Evolutionary conservation across 192 early-diverging fungal species (phyloP).

Genomic region (Gonapodya sp.): DNA sequence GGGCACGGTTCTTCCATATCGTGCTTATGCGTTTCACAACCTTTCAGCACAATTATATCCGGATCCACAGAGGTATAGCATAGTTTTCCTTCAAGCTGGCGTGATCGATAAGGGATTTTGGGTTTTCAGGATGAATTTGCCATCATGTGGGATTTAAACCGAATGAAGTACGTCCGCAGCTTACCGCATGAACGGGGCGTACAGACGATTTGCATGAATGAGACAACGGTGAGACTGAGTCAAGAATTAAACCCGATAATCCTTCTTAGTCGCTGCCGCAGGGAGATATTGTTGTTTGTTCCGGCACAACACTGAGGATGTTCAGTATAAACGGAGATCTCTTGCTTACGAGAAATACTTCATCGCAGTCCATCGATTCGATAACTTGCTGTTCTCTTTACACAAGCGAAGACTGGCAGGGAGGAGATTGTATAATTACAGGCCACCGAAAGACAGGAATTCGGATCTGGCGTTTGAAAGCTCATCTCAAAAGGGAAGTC

Average conservation of each 20-base stretch:
- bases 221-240: conserved; percentile 37
- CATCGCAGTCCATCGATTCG: conserved; percentile 34
- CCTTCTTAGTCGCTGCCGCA: conserved; percentile 13
- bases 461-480: neutral
- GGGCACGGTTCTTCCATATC: conserved; percentile 46
- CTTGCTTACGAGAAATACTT: conserved; percentile 33
- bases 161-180: conserved; percentile 50
- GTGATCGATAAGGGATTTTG: too few relatives aligned
- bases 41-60: conserved; percentile 48
- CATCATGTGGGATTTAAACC: conserved; percentile 57
- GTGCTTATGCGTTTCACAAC: conserved; percentile 36
- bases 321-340: conserved; percentile 58
- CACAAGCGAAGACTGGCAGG: conserved; percentile 37
- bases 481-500: neutral
- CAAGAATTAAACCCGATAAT: neutral
- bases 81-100: neutral
- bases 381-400: conserved; percentile 45
- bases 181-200: conserved; percentile 40
- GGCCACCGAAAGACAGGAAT: conserved; percentile 33
- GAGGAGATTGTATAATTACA: conserved; percentile 40
- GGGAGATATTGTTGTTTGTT: conserved; percentile 57
- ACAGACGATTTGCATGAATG: conserved; percentile 40
- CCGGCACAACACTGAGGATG: conserved; percentile 38
- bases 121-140: conserved; percentile 42
- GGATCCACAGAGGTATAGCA: conserved; percentile 43